Conservation (phyloP, 805 yeast genomes). For the Spathaspora girioi region DNA sequence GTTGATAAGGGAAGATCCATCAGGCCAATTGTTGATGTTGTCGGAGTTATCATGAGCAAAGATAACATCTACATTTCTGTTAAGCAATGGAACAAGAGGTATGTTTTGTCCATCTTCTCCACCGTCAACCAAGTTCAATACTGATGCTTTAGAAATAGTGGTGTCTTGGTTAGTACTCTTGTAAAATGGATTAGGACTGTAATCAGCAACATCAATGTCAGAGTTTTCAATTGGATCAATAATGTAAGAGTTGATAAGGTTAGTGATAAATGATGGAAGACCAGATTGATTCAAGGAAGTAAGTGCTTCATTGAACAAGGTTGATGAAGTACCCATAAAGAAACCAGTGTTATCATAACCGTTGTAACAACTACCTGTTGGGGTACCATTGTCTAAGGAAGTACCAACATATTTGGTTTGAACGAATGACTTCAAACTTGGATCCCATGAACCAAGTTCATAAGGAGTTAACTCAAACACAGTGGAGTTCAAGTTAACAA, state of each 20-base stretch:
- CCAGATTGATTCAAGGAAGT: constrained; percentile 48
- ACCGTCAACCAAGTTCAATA: constrained; percentile 35
- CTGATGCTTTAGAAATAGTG: constrained; percentile 16
- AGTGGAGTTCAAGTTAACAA: constrained; percentile 34
- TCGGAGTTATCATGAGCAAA: constrained; percentile 40
- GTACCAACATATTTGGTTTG: constrained; percentile 72
- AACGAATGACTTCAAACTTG: constrained; percentile 60
- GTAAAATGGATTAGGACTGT: constrained; percentile 64
- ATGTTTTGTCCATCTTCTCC: constrained; percentile 39
- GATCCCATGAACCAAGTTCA: constrained; percentile 84
- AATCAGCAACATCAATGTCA: constrained; percentile 48
- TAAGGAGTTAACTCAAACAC: constrained; percentile 36
- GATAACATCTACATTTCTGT: constrained; percentile 32
- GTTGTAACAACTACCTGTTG: constrained; percentile 49
- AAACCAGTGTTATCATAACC: constrained; percentile 84
- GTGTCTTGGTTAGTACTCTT: constrained; percentile 31
- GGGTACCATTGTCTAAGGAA: constrained; percentile 54
- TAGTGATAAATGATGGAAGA: background rate
- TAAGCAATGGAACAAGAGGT: constrained; percentile 35
- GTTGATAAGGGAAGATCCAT: constrained; percentile 29
- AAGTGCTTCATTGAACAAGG: constrained; percentile 69
- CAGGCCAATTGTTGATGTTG: constrained; percentile 31
- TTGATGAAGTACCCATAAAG: constrained; percentile 77
- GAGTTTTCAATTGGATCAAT: constrained; percentile 22
- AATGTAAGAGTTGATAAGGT: constrained; percentile 14